Evolutionary conservation across 345 rosid genomes (phyloP).

Genomic region (Orychophragmus violaceus): DNA sequence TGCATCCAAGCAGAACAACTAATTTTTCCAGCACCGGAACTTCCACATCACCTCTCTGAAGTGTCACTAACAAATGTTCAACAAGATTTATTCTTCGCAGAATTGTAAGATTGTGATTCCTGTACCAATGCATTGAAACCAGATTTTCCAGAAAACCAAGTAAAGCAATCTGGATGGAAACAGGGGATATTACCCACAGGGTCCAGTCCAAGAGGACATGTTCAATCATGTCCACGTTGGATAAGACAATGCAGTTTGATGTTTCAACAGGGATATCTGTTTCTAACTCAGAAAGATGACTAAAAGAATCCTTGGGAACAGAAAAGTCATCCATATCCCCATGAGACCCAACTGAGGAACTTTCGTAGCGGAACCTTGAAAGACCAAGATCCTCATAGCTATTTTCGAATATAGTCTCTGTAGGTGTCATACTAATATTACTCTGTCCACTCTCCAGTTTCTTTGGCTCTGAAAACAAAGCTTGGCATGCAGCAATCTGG

Average conservation of each 20-base stretch:
- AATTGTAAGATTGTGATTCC: slow-evolving; percentile 94
- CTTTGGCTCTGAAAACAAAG: slow-evolving; percentile 92
- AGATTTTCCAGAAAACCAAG: slow-evolving; percentile 95
- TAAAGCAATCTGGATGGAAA: slow-evolving; percentile 86
- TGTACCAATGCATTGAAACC: slow-evolving; percentile 99
- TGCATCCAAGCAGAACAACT: slow-evolving; percentile 94
- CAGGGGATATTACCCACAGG: slow-evolving; percentile 85
- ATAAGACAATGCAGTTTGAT: slow-evolving; percentile 92
- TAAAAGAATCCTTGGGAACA: slow-evolving; percentile 72
- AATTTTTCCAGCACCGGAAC: slow-evolving; percentile 92
- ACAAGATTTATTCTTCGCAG: slow-evolving; percentile 92
- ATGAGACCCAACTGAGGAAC: slow-evolving; percentile 85
- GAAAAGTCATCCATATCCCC: slow-evolving; percentile 96
- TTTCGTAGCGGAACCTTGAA: slow-evolving; percentile 73
- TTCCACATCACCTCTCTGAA: slow-evolving; percentile 99
- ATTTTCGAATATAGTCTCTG: slow-evolving; percentile 50
- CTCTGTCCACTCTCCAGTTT: slow-evolving; percentile 44
- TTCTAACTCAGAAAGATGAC: slow-evolving; percentile 94
- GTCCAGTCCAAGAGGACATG: slow-evolving; percentile 99
- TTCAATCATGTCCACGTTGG: slow-evolving; percentile 97
- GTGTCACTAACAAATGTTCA: slow-evolving; percentile 87
- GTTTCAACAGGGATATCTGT: slow-evolving; percentile 75
- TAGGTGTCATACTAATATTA: slow-evolving; percentile 38
- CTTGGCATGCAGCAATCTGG: slow-evolving; percentile 98
- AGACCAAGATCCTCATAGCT: slow-evolving; percentile 76